Base-by-base conservation (phyloP, 352 stramenopile species). In the Pilasporangium apinafurcum region DNA sequence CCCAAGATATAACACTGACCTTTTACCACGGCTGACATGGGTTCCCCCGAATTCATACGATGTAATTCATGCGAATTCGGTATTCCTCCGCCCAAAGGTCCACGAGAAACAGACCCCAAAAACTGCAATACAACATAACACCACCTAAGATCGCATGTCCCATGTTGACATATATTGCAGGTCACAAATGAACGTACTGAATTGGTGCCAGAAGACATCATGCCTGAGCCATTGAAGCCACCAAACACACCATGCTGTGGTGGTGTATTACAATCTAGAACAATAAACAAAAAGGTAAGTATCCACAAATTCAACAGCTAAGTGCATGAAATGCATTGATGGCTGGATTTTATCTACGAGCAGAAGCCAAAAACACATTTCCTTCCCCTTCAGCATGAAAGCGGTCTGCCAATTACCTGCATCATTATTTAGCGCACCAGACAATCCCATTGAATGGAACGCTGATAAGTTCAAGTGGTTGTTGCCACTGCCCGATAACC, bases 381-480 rank as follows among this genome's bases (percentile, higher is more conserved):
- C n/a, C n/a, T n/a, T n/a, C n/a, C n/a, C n/a, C n/a, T n/a, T n/a
- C n/a, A n/a, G n/a, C n/a, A n/a, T n/a, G n/a, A n/a, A n/a, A n/a
- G n/a, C n/a, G n/a, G n/a, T n/a, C n/a, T n/a, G n/a, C n/a, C n/a
- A n/a, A 2, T 3, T 17, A 44, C 24, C 22, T 17, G 43, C 33
- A 12, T 79, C 60, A 4, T 47, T 39, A 16, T 73, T 59, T 35
- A 80, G 37, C 3, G 47, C 30, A 32, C 45, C 56, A 2, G 41
- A 48, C 10, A 79, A 39, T 1, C 62, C 52, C 72, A 88, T 82
- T 17, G 56, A 44, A 38, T 84, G 65, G 42, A 82, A 83, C 5
- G 53, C 37, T 38, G 72, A 79, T 16, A 84, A 51, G 42, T 48
- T 75, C 51, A 79, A 39, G 27, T 61, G 57, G 8, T 48, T 49